phyloP scores from a whole-genome alignment of 129 eudicot species.

The Flaveria linearis region DNA sequence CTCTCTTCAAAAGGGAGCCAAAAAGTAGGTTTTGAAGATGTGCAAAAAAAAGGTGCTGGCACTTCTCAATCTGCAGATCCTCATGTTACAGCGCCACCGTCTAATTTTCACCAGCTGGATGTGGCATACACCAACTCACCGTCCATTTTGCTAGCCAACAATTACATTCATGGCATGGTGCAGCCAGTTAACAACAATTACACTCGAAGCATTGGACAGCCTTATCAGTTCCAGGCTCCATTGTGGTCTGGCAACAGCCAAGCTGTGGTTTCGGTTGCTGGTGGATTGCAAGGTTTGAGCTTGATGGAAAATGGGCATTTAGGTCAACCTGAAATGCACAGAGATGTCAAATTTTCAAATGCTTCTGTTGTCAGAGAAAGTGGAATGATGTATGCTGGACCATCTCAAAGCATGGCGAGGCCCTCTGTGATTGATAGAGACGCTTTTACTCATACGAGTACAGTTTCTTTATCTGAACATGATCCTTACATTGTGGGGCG shows the following conservation, averaged over 20 bases:
- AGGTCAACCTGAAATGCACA: slow-evolving; percentile 31
- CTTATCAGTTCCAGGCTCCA: slow-evolving; percentile 33
- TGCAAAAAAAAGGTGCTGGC: slow-evolving; percentile 27
- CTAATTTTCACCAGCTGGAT: slow-evolving; percentile 21
- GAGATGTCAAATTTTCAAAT: slow-evolving; percentile 28
- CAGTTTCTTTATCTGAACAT: slow-evolving; percentile 33
- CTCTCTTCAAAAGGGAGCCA: slow-evolving; percentile 21
- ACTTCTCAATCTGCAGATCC: slow-evolving; percentile 25
- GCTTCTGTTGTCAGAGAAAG: slow-evolving; percentile 22
- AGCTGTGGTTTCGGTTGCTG: slow-evolving; percentile 20
- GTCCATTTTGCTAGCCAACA: slow-evolving; percentile 23
- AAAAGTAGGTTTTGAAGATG: slow-evolving; percentile 28
- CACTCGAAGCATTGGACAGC: slow-evolving; percentile 30
- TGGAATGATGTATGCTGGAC: slow-evolving; percentile 21
- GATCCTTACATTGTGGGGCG: slow-evolving; percentile 33
- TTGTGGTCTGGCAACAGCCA: slow-evolving; percentile 40
- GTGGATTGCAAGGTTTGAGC: slow-evolving; percentile 43
- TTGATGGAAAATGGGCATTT: slow-evolving; percentile 50
- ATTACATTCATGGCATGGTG: not conserved
- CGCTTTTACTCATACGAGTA: slow-evolving; percentile 19
- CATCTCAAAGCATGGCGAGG: slow-evolving; percentile 31
- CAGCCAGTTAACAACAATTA: not conserved
- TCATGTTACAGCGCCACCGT: slow-evolving; percentile 28
- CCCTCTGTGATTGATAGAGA: slow-evolving; percentile 29
- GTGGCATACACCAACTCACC: slow-evolving; percentile 30